These are phyloP conservation scores for Golubevia pallescens DNA, from an alignment of 1,284 basidiomycete species.

Conservation along the genomic window DNA sequence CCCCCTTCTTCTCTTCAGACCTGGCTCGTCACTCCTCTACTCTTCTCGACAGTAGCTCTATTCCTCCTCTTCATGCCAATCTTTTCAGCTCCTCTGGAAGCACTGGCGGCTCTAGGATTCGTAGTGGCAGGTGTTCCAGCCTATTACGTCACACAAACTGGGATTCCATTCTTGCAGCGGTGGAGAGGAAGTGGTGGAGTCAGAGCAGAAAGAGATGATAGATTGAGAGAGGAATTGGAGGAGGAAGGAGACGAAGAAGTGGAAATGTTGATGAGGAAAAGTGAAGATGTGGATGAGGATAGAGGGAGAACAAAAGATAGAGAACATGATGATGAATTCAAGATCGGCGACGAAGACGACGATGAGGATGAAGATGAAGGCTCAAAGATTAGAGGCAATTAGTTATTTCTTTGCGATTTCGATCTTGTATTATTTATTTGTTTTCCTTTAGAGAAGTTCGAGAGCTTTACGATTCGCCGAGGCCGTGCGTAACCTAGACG, in stretches of 20 bases:
- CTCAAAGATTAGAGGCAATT: too few relatives aligned
- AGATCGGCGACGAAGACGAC: neutral
- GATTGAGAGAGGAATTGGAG: neutral
- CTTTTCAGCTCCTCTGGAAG: slow-evolving; percentile 88
- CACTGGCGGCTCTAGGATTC: slow-evolving; percentile 71
- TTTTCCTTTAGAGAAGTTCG: too few relatives aligned
- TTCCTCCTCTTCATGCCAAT: slow-evolving; percentile 95
- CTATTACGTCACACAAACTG: slow-evolving; percentile 45
- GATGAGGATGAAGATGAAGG: neutral
- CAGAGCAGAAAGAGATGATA: neutral
- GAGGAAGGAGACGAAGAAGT: slow-evolving; percentile 1
- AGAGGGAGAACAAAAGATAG: neutral
- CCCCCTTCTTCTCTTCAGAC: slow-evolving; percentile 16
- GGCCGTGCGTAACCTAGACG: too few relatives aligned
- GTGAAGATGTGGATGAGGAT: neutral
- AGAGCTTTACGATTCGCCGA: too few relatives aligned
- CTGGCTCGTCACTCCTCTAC: slow-evolving; percentile 44
- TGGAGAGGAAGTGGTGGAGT: neutral
- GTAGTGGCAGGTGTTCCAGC: slow-evolving; percentile 34
- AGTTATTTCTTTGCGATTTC: too few relatives aligned
- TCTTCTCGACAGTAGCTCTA: slow-evolving; percentile 69
- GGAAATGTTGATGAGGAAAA: slow-evolving; percentile 1
- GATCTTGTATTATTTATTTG: too few relatives aligned
- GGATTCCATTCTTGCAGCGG: neutral
- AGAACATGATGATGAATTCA: too few relatives aligned